These are phyloP conservation scores for Populus alba DNA, from an alignment of 345 rosid genomes.

Conservation along the genomic window DNA sequence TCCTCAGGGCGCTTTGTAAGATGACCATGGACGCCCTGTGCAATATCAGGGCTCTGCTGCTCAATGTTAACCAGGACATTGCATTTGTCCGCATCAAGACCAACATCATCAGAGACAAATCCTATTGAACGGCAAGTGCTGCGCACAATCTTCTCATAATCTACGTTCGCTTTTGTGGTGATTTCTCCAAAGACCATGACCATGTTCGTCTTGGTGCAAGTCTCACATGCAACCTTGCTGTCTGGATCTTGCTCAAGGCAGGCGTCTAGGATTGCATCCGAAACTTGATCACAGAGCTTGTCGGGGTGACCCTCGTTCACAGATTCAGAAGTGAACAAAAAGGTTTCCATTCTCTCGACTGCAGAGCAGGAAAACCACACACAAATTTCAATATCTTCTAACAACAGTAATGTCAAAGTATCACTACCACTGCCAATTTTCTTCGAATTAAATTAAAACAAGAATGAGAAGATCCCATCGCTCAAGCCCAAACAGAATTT, in stretches of 20 bases:
- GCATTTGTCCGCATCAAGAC: constrained; percentile 25
- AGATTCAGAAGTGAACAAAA: constrained; percentile 19
- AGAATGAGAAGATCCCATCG: too few species aligned
- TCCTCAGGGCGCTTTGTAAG: constrained; percentile 22
- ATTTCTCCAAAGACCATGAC: constrained; percentile 22
- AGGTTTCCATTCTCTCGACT: constrained; percentile 2
- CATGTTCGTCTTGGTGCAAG: constrained; percentile 20
- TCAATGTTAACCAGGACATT: constrained; percentile 14
- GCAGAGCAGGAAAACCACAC: too few species aligned
- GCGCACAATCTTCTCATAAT: constrained; percentile 16
- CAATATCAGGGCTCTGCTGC: constrained; percentile 26
- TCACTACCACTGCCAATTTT: too few species aligned
- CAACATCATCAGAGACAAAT: constrained; percentile 20
- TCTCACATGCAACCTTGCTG: constrained; percentile 21
- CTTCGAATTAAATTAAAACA: too few species aligned
- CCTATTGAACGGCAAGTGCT: constrained; percentile 15
- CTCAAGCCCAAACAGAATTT: too few species aligned
- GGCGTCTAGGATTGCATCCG: constrained; percentile 21
- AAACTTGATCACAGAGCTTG: constrained; percentile 21
- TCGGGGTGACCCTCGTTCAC: constrained; percentile 26
- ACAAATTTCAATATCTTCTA: too few species aligned
- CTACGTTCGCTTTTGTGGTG: constrained; percentile 19
- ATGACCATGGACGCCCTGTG: constrained; percentile 23
- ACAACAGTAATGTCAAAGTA: too few species aligned
- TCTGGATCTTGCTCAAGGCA: constrained; percentile 23